Conservation (phyloP, 805 yeast species). For the Lachancea sp. region DNA sequence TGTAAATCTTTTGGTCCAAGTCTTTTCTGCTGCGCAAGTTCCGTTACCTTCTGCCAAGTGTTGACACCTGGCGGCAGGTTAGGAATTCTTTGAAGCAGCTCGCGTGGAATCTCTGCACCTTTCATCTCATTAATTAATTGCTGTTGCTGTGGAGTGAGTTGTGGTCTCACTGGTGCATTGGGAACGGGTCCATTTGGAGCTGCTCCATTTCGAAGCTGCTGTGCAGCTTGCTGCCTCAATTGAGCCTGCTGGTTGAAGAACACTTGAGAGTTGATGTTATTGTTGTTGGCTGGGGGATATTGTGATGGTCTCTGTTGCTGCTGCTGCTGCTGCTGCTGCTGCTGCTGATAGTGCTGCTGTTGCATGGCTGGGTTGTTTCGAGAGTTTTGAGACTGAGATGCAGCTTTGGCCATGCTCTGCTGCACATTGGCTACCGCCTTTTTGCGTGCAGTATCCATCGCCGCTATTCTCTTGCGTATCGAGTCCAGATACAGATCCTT, state of each 20-base stretch:
- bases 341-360: constrained; percentile 14
- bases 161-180: constrained; percentile 13
- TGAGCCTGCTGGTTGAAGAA: constrained; percentile 46
- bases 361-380: constrained; percentile 8
- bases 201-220: constrained; percentile 33
- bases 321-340: constrained; percentile 21
- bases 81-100: constrained; percentile 59
- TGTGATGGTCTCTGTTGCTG: constrained; percentile 18
- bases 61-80: constrained; percentile 69
- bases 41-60: constrained; percentile 77
- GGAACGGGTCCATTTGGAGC: constrained; percentile 4
- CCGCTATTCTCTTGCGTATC: constrained; percentile 40
- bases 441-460: constrained; percentile 35
- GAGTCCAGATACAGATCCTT: constrained; percentile 52
- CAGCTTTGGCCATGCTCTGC: constrained; percentile 15
- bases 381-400: constrained; percentile 18
- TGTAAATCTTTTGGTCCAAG: constrained; percentile 54
- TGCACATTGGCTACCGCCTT: constrained; percentile 11
- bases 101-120: constrained; percentile 65
- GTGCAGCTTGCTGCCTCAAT: constrained; percentile 46
- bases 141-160: constrained; percentile 31
- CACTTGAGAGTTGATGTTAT: constrained; percentile 32
- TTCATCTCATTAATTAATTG: constrained; percentile 45
- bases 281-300: constrained; percentile 14
- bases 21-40: constrained; percentile 50